Base-by-base conservation (phyloP, 2,329 filamentous ascomycete genomes). In the Huntiella abstrusa region DNA sequence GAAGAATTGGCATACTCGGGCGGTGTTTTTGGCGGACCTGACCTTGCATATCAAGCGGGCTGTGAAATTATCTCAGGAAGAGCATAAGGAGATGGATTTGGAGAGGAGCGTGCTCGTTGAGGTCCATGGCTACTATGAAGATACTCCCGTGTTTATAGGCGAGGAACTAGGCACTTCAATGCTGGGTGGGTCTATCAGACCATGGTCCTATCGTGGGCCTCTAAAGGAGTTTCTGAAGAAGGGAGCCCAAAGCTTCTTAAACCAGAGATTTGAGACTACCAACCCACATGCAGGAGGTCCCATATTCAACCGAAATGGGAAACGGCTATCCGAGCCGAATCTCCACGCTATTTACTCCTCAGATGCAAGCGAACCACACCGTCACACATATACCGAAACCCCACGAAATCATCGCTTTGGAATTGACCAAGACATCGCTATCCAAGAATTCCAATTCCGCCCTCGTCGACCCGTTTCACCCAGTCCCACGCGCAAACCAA, bases 111-210 rank as follows among this genome's bases (percentile, higher is more conserved):
- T 77, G 34, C 69, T 67, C 43, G 64, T 78, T 3, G 74, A 78
- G 52, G 59, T 65, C 0, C 62, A 64, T 41, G 74, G 73, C 0
- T 79, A 78, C 54, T 78, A 76, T 47, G 71, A 75, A 41, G 71
- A 77, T 41, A 57, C 62, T 0, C 61, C 66, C 5, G 8, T 16
- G 17, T 40, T 12, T 16, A 8, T 4, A 12, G 17, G 36, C 7
- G 40, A 45, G 10, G 33, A 32, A 6, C n/a, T 43, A 6, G 34
- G 41, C 2, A 42, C 33, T 12, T 46, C n/a, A 16, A 45, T 57
- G 28, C 50, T 16, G 15, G 52, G 54, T 11, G 57, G 58, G 1
- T 59, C 62, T 0, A 62, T 71, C 3, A 60, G 71, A 3, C 59
- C 72, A 0, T 71, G 73, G 61, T 63, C 71, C 38, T 66, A 66